Conservation (phyloP, 352 stramenopile genomes). For the Elongisporangium anandrum region DNA sequence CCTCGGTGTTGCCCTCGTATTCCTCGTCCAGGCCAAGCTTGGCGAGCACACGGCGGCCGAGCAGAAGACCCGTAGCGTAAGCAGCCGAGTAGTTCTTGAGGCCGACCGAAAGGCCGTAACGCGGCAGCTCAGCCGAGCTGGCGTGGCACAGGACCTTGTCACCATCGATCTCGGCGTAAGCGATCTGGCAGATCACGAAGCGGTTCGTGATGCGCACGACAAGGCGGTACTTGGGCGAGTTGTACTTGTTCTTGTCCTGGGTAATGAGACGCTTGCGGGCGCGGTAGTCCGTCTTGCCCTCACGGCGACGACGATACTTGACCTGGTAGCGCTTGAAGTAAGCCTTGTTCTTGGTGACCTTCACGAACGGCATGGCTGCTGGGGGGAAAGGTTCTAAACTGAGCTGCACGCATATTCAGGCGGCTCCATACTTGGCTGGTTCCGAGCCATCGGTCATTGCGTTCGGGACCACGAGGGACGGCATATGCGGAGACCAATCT, state of each 20-base stretch:
- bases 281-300: slow-evolving; percentile 99
- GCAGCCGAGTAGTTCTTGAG: slow-evolving; percentile 99
- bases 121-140: slow-evolving; percentile 94
- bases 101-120: slow-evolving; percentile 96
- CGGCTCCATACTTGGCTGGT: too few relatives aligned
- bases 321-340: slow-evolving; percentile 99
- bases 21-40: slow-evolving; percentile 98
- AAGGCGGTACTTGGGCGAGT: slow-evolving; percentile 97
- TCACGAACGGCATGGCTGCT: slow-evolving; percentile 93
- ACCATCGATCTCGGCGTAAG: slow-evolving; percentile 97
- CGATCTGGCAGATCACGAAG: slow-evolving; percentile 98
- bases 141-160: slow-evolving; percentile 95
- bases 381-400: slow-evolving; percentile 72
- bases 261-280: slow-evolving; percentile 97
- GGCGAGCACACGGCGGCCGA: slow-evolving; percentile 94
- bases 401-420: slow-evolving; percentile 4
- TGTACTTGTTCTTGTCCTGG: slow-evolving; percentile 99
- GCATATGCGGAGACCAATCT: too few relatives aligned
- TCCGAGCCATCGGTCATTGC: too few relatives aligned
- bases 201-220: slow-evolving; percentile 96
- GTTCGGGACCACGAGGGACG: too few relatives aligned
- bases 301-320: slow-evolving; percentile 97
- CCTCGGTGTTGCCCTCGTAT: slow-evolving; percentile 96
- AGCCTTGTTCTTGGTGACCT: slow-evolving; percentile 98
- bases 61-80: slow-evolving; percentile 96